Evolutionary conservation across 73 alveolate genomes (phyloP).

Genomic region (Paramecium sexaurelia): DNA sequence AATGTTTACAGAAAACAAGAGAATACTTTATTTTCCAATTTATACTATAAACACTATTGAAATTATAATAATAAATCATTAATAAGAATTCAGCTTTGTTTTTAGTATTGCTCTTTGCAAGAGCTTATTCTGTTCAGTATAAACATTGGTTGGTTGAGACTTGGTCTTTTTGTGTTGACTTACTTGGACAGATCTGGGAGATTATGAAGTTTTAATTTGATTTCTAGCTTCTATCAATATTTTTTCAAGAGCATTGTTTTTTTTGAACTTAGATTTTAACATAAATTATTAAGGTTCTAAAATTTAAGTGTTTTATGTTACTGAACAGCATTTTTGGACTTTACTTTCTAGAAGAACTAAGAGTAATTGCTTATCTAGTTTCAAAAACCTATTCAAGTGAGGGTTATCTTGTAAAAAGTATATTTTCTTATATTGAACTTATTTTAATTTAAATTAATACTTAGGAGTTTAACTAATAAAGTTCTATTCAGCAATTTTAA

Average conservation of each 20-base stretch:
- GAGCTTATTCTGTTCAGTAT: not conserved
- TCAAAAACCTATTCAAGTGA: not conserved
- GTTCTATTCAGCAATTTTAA: not conserved
- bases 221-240: not conserved
- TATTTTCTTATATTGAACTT: not conserved
- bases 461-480: not conserved
- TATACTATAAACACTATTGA: constrained; percentile 32
- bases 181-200: not conserved
- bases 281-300: not conserved
- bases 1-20: not conserved
- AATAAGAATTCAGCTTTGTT: not conserved
- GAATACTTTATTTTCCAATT: not conserved
- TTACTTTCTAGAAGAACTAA: not conserved
- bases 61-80: not conserved
- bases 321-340: not conserved
- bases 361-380: not conserved
- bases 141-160: not conserved
- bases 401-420: not conserved
- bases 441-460: not conserved
- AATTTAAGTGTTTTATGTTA: not conserved
- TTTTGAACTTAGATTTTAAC: constrained; percentile 1
- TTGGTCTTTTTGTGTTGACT: constrained; percentile 7
- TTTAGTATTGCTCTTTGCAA: not conserved
- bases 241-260: constrained; percentile 16
- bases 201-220: not conserved